Conservation (phyloP, 306 rosid genomes). For the Rosa chinensis region DNA sequence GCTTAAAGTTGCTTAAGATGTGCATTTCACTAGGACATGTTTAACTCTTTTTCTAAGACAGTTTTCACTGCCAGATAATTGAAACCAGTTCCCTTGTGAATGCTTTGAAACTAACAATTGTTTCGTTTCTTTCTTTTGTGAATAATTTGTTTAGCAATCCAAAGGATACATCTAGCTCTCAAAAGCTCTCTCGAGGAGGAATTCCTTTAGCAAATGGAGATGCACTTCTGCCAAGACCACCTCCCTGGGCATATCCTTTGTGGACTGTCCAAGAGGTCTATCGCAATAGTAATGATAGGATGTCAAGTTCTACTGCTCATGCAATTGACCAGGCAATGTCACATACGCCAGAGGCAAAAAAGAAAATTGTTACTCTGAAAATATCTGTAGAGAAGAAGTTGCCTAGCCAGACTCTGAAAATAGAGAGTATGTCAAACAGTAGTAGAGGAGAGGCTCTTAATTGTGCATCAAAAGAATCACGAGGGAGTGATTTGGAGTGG, state of each 20-base stretch:
- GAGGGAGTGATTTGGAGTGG: slow-evolving; percentile 69
- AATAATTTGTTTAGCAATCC: slow-evolving; percentile 58
- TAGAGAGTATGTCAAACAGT: slow-evolving; percentile 26
- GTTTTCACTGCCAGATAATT: neutral
- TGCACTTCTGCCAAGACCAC: slow-evolving; percentile 85
- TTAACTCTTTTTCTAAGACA: neutral
- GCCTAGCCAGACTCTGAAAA: slow-evolving; percentile 37
- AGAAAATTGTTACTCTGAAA: slow-evolving; percentile 59
- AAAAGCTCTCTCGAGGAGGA: slow-evolving; percentile 92
- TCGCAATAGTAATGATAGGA: slow-evolving; percentile 95
- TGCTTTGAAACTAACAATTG: slow-evolving; percentile 16
- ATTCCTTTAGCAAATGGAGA: slow-evolving; percentile 99
- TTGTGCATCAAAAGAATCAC: slow-evolving; percentile 41
- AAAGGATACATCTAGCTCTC: slow-evolving; percentile 72
- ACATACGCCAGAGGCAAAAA: slow-evolving; percentile 66
- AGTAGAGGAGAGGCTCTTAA: slow-evolving; percentile 27
- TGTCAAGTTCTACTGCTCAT: slow-evolving; percentile 95
- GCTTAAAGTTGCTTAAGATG: slow-evolving; percentile 17
- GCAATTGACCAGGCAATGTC: slow-evolving; percentile 99
- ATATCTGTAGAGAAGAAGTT: slow-evolving; percentile 56
- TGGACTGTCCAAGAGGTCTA: slow-evolving; percentile 94
- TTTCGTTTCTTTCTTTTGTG: slow-evolving; percentile 14
- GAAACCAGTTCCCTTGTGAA: slow-evolving; percentile 24
- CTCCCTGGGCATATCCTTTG: slow-evolving; percentile 99
- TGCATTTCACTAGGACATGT: slow-evolving; percentile 3